A percentile compares a stretch with the other conserved stretches of the same genome.
Conservation (phyloP, 2,329 filamentous ascomycete genomes). For the Macrophomina pseudophaseolina region DNA sequence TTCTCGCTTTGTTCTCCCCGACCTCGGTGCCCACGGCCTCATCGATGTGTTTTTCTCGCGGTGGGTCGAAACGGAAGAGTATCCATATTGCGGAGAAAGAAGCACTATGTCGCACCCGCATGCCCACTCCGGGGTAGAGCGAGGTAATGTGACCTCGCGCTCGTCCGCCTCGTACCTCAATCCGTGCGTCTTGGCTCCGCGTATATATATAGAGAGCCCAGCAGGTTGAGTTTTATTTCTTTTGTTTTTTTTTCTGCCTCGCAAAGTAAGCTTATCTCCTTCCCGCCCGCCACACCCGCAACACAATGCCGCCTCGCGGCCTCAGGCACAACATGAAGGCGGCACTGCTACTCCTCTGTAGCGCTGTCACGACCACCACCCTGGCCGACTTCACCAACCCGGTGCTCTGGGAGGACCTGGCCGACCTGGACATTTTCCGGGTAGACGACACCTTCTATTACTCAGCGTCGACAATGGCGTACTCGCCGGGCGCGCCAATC, state of each 20-base stretch:
- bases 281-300: not conserved
- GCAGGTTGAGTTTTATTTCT: no score
- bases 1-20: not conserved
- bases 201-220: conserved; percentile 4
- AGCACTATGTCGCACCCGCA: no score
- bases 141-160: not conserved
- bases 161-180: not conserved
- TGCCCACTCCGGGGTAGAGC: not conserved
- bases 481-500: conserved; percentile 62
- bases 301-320: not conserved
- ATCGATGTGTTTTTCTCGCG: not conserved
- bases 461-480: conserved; percentile 62
- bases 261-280: not conserved
- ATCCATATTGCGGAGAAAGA: not conserved
- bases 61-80: not conserved
- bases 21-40: not conserved
- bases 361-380: not conserved
- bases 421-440: conserved; percentile 61
- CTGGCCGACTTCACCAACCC: conserved; percentile 53
- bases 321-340: not conserved
- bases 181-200: not conserved
- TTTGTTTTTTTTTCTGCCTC: not conserved
- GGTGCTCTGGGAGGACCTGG: conserved; percentile 61
- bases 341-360: not conserved
- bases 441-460: conserved; percentile 59